Percentiles rank a stretch among this genome's conserved stretches.
These are phyloP conservation scores for Lasiosphaeris hirsuta DNA, from an alignment of 495 filamentous ascomycete species.

Conservation along the genomic window DNA sequence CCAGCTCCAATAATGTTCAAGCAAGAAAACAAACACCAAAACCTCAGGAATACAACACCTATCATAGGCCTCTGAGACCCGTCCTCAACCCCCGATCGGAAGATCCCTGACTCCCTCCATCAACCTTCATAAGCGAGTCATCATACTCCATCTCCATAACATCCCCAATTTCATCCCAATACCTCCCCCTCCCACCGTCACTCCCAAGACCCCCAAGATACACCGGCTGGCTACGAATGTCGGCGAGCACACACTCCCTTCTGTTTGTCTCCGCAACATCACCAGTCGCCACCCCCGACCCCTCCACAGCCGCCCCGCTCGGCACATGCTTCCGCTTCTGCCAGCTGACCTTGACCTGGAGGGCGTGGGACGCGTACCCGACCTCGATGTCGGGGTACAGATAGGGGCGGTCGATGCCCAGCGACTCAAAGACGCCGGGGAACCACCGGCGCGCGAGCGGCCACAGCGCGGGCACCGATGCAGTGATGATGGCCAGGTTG, in stretches of 20 bases:
- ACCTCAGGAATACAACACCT: neutral
- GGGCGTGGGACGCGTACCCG: conserved; percentile 9
- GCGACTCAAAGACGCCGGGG: conserved; percentile 17
- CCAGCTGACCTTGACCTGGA: conserved; percentile 17
- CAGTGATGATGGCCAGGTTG: conserved; percentile 52
- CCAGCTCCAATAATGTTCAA: too few species aligned
- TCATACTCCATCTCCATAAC: neutral
- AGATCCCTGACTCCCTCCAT: neutral
- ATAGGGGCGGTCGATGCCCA: conserved; percentile 27
- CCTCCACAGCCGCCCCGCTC: neutral
- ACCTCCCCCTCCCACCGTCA: neutral
- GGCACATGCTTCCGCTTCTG: conserved; percentile 1
- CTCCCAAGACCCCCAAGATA: too few species aligned
- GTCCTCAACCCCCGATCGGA: neutral
- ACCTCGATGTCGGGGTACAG: conserved; percentile 24
- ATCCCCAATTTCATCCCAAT: neutral
- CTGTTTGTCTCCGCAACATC: neutral
- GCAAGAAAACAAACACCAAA: neutral
- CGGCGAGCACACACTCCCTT: neutral
- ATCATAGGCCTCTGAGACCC: neutral
- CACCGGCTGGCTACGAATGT: too few species aligned
- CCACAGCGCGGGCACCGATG: conserved; percentile 40
- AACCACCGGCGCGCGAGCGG: conserved; percentile 33
- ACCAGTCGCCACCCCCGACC: neutral
- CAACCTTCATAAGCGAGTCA: neutral